These are phyloP conservation scores for Echium plantagineum DNA, from an alignment of 257 asterid genomes.

Conservation along the genomic window DNA sequence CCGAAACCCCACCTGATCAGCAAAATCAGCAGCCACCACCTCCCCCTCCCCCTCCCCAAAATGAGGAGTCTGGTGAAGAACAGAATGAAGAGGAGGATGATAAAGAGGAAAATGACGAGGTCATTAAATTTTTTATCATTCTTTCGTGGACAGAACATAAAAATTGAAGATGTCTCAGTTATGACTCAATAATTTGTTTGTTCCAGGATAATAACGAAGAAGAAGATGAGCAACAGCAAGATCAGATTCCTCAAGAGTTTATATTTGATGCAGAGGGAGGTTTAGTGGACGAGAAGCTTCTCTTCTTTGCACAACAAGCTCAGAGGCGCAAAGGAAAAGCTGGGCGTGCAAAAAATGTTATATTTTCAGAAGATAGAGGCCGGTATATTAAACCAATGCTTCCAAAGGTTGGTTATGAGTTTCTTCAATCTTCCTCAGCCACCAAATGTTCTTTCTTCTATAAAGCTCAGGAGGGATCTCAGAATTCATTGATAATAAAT, in stretches of 20 bases:
- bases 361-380: constrained; percentile 96
- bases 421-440: background rate
- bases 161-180: background rate
- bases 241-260: constrained; percentile 91
- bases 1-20: constrained; percentile 64
- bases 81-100: constrained; percentile 57
- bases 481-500: background rate
- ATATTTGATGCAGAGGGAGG: constrained; percentile 97
- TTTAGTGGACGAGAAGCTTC: constrained; percentile 91
- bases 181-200: constrained; percentile 8
- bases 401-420: constrained; percentile 60
- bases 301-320: constrained; percentile 98
- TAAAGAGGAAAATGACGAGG: constrained; percentile 42
- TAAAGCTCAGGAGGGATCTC: background rate
- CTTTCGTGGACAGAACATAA: background rate
- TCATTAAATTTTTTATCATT: constrained; percentile 9
- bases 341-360: constrained; percentile 94
- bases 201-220: constrained; percentile 78
- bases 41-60: constrained; percentile 77
- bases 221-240: constrained; percentile 84
- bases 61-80: constrained; percentile 65
- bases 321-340: constrained; percentile 84
- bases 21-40: constrained; percentile 57
- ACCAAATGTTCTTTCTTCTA: too few relatives aligned
- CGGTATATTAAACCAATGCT: constrained; percentile 95